Evolutionary conservation across 345 rosid genomes (phyloP), one percentile per base, ranked within the genome.

Genomic region (Limnanthes douglasii): DNA sequence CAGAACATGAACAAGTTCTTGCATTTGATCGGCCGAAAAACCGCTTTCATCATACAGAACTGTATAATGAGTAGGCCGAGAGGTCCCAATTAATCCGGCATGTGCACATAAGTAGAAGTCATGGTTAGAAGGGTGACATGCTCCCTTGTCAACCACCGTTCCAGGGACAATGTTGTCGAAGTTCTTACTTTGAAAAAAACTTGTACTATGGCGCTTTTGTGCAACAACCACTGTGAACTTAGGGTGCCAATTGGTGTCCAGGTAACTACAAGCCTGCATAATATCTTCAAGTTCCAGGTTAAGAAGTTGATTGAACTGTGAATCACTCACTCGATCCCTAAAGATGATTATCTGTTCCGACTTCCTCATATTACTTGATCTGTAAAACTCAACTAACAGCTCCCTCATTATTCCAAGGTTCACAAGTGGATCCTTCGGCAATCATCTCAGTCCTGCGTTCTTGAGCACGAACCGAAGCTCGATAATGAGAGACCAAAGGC

Each of bases 81-180:
- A 78, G 36, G 95, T 88, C 46, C 93, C 93, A 15, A 79, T 54
- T 54, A 48, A 60, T 37, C 94, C 93, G 5, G 77, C 73, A 31
- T 82, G 97, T 39, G 94, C 71, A 51, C 93, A 78, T 93, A 86
- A 68, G 66, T 72, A 86, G 66, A 82, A 86, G 50, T 86, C 94
- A 29, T 72, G 82, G 59, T 78, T 73, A 34, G 64, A 72, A 4
- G 94, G 88, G 56, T 86, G 93, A 42, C 75, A 84, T 18, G 82
- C 66, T 49, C 60, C 64, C 41, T 83, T 65, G 50, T 83, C 95
- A 58, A 88, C 93, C 10, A 83, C 73, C 4, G 95, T 88, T 45
- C 94, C 95, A 73, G 66, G n/a, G n/a, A n/a, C n/a, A n/a, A n/a
- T n/a, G n/a, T n/a, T n/a, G n/a, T n/a, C n/a, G n/a, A n/a, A n/a